A percentile compares a stretch with the other conserved stretches of the same genome.
Conservation (phyloP, 306 rosid species). For the Gastrolobium bilobum region DNA sequence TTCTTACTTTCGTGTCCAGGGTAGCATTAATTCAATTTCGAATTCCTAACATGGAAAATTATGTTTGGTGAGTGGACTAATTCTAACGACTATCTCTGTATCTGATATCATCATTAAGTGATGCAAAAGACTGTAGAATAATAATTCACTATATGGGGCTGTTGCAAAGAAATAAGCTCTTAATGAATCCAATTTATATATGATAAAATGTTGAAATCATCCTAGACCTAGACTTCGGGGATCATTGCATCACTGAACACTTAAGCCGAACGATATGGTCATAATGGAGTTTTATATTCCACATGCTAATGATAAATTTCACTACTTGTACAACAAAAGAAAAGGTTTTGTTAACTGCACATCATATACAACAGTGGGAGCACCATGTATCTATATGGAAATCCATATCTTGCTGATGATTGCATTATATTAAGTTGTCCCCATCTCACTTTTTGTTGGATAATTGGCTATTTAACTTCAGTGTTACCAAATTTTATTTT, state of each 20-base stretch:
- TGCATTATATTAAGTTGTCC: constrained; percentile 24
- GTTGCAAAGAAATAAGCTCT: constrained; percentile 46
- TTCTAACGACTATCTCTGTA: constrained; percentile 48
- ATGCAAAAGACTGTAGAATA: constrained; percentile 51
- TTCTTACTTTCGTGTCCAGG: constrained; percentile 51
- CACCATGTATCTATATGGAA: constrained; percentile 3
- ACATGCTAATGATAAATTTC: constrained; percentile 52
- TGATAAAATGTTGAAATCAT: constrained; percentile 56
- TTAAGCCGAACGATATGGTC: constrained; percentile 75
- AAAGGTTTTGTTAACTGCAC: constrained; percentile 55
- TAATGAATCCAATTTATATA: constrained; percentile 41
- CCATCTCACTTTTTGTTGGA: constrained; percentile 35
- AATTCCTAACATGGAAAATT: constrained; percentile 44
- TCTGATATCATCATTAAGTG: constrained; percentile 50
- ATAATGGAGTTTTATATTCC: constrained; percentile 59
- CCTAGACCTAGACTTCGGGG: constrained; percentile 42
- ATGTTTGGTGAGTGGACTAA: constrained; percentile 51
- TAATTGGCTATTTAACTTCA: background rate
- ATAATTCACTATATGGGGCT: constrained; percentile 46
- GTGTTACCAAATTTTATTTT: constrained; percentile 26
- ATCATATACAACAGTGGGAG: constrained; percentile 41
- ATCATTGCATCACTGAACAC: constrained; percentile 62
- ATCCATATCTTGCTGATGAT: constrained; percentile 20
- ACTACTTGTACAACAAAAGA: constrained; percentile 46
- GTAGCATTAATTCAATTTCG: constrained; percentile 49